Evolutionary conservation across 1,284 basidiomycete species (phyloP).

Genomic region (Xerocomus nothofagi): DNA sequence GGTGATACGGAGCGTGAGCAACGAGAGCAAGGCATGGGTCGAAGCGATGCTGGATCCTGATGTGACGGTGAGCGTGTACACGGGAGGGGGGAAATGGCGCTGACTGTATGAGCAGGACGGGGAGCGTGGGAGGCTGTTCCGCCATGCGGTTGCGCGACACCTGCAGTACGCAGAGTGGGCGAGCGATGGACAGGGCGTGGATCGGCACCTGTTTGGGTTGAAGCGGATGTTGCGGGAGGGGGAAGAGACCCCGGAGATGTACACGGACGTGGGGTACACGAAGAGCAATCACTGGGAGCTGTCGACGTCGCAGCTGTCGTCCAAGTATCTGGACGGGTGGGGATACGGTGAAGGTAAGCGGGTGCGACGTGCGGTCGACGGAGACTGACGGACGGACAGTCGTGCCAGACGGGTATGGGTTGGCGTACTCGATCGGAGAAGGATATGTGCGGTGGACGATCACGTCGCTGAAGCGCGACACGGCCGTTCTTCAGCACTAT

Average conservation of each 20-base stretch:
- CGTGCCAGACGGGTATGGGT: slow-evolving; percentile 89
- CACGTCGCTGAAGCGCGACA: slow-evolving; percentile 73
- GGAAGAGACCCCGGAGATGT: slow-evolving; percentile 78
- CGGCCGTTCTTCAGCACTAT: slow-evolving; percentile 67
- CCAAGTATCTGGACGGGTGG: slow-evolving; percentile 89
- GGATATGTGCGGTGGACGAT: slow-evolving; percentile 91
- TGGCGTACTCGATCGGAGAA: slow-evolving; percentile 91
- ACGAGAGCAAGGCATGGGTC: slow-evolving; percentile 84
- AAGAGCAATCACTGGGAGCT: slow-evolving; percentile 88
- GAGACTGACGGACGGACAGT: slow-evolving; percentile 41
- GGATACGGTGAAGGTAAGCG: slow-evolving; percentile 90
- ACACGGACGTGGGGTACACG: slow-evolving; percentile 74
- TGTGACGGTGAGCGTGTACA: slow-evolving; percentile 46
- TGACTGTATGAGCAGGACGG: slow-evolving; percentile 45
- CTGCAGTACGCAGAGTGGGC: slow-evolving; percentile 88
- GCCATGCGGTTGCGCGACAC: slow-evolving; percentile 79
- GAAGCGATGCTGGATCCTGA: slow-evolving; percentile 81
- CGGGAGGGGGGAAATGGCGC: not conserved
- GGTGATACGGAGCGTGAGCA: slow-evolving; percentile 85
- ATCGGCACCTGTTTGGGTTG: slow-evolving; percentile 92
- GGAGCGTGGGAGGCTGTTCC: slow-evolving; percentile 71
- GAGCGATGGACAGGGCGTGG: slow-evolving; percentile 93
- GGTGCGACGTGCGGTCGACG: not conserved
- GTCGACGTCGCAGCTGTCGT: slow-evolving; percentile 87
- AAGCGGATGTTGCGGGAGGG: slow-evolving; percentile 80